These are phyloP conservation scores for Clavispora fructus DNA, from an alignment of 805 yeast genomes.

Conservation along the genomic window DNA sequence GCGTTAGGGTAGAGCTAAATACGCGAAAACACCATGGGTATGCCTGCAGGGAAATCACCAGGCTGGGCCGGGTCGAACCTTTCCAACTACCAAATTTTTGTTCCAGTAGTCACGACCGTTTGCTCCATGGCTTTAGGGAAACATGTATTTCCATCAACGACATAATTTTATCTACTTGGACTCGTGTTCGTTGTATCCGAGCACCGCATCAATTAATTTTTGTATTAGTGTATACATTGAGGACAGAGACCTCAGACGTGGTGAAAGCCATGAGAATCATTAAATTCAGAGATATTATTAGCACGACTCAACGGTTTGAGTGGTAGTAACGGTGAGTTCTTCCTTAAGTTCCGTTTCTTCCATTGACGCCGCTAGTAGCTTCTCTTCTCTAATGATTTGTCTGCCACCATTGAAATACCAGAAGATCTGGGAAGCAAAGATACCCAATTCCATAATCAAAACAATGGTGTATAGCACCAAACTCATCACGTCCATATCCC, in stretches of 20 bases:
- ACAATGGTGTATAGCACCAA: constrained; percentile 70
- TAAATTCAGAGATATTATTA: background rate
- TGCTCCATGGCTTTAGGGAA: no score
- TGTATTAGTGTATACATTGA: no score
- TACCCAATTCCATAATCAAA: constrained; percentile 71
- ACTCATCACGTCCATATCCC: constrained; percentile 70
- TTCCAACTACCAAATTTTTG: no score
- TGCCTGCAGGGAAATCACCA: no score
- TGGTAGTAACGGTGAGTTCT: background rate
- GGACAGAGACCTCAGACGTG: no score
- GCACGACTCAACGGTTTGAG: background rate
- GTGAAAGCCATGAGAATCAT: background rate
- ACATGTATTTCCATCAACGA: no score
- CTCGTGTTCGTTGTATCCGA: no score
- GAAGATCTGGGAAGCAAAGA: constrained; percentile 59
- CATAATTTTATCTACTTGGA: no score
- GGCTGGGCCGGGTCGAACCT: no score
- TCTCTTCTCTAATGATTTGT: constrained; percentile 19
- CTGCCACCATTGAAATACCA: constrained; percentile 52
- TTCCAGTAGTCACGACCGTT: no score
- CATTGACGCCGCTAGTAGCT: constrained; percentile 4
- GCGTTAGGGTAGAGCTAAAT: background rate
- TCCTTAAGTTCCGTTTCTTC: background rate
- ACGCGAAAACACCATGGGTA: background rate
- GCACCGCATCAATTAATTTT: no score